These are phyloP conservation scores for Aspergillus panamensis DNA, from an alignment of 495 filamentous ascomycete genomes.

Conservation along the genomic window DNA sequence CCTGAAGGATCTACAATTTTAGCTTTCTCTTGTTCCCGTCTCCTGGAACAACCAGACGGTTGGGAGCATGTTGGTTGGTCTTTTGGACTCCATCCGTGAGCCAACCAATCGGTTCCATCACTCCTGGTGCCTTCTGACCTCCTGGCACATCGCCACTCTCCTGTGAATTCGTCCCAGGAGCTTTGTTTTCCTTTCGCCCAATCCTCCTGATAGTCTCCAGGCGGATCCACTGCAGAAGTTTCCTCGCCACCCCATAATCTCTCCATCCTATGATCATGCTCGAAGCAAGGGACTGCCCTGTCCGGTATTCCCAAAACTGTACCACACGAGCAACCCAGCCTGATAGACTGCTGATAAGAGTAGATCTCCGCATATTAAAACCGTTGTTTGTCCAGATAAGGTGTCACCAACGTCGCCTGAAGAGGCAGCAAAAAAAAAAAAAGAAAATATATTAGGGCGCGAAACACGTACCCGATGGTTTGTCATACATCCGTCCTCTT, in stretches of 20 bases:
- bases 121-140: too few species aligned
- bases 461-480: too few species aligned
- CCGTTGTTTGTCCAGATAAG: too few species aligned
- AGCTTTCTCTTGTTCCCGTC: conserved; percentile 23
- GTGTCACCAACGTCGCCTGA: too few species aligned
- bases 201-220: not conserved
- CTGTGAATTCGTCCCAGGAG: not conserved
- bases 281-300: conserved; percentile 25
- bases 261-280: conserved; percentile 9
- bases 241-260: not conserved
- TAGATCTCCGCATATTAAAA: too few species aligned
- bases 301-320: conserved; percentile 3
- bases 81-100: not conserved
- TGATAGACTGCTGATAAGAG: not conserved
- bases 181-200: not conserved
- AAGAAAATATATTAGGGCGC: too few species aligned
- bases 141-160: too few species aligned
- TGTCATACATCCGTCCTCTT: too few species aligned
- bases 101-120: too few species aligned
- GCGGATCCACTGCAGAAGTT: not conserved
- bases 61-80: conserved; percentile 12
- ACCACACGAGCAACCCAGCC: not conserved
- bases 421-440: too few species aligned
- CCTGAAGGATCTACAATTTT: conserved; percentile 18
- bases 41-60: conserved; percentile 20